Evolutionary conservation across 2,329 filamentous ascomycete genomes (phyloP).

Genomic region (Colletotrichum sojae): DNA sequence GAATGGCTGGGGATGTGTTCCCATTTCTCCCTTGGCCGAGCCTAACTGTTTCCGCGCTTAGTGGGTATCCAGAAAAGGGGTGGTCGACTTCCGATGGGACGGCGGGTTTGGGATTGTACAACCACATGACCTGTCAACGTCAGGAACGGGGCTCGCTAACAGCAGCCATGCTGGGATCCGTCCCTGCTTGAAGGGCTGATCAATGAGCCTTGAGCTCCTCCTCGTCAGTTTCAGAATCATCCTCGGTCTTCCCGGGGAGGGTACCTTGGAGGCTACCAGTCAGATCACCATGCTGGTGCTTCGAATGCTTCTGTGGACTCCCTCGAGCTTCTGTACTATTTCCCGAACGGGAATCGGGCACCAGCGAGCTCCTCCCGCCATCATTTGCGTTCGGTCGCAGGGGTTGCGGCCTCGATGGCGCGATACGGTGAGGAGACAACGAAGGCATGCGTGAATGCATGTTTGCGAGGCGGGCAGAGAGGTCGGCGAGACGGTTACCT

Average conservation of each 20-base stretch:
- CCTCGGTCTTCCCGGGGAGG: conserved; percentile 40
- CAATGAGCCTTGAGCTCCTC: conserved; percentile 34
- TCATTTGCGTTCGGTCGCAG: conserved; percentile 8
- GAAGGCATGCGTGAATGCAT: conserved; percentile 13
- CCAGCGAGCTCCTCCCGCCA: conserved; percentile 5
- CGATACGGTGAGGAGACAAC: conserved; percentile 34
- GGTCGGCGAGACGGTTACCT: conserved; percentile 21
- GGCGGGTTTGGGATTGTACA: conserved; percentile 36
- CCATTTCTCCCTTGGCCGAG: conserved; percentile 29
- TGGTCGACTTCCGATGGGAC: conserved; percentile 40
- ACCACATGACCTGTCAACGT: conserved; percentile 41
- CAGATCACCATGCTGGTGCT: conserved; percentile 28
- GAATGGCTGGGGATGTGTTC: conserved; percentile 41
- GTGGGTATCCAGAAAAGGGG: conserved; percentile 35
- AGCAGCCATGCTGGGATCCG: conserved; percentile 24
- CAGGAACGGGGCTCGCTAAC: conserved; percentile 39
- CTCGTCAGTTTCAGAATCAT: conserved; percentile 40
- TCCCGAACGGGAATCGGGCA: conserved; percentile 34
- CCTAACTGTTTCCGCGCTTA: conserved; percentile 28
- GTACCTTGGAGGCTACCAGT: conserved; percentile 13
- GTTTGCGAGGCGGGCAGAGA: conserved; percentile 16
- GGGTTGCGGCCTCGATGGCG: conserved; percentile 17
- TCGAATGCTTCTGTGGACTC: conserved; percentile 40
- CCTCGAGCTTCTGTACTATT: conserved; percentile 39
- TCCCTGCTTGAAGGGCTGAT: conserved; percentile 38